These are phyloP conservation scores for Alternaria triticimaculans DNA, from an alignment of 2,329 filamentous ascomycete species.

Conservation along the genomic window DNA sequence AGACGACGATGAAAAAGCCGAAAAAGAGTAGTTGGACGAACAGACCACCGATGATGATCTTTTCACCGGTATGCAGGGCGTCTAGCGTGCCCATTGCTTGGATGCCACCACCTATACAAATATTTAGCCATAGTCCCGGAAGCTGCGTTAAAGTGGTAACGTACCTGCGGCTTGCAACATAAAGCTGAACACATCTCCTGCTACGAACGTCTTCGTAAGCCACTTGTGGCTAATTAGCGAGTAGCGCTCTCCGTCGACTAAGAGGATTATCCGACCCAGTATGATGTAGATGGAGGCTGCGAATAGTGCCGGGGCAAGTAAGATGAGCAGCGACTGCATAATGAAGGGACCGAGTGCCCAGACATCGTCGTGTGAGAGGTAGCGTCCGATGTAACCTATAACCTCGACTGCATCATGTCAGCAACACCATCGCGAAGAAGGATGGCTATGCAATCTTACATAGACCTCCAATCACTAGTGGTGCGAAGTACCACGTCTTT, in stretches of 20 bases:
- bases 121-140: constrained; percentile 25
- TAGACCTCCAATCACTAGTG: constrained; percentile 57
- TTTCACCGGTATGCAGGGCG: constrained; percentile 18
- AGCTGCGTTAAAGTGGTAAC: constrained; percentile 23
- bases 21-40: constrained; percentile 58
- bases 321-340: constrained; percentile 52
- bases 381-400: constrained; percentile 59
- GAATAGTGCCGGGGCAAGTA: constrained; percentile 56
- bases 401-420: constrained; percentile 52
- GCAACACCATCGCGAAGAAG: background rate
- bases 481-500: constrained; percentile 59
- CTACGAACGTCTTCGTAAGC: constrained; percentile 56
- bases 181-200: constrained; percentile 56
- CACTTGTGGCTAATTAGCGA: constrained; percentile 49
- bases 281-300: constrained; percentile 59
- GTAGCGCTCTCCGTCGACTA: constrained; percentile 48
- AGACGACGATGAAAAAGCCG: constrained; percentile 53
- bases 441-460: constrained; percentile 46
- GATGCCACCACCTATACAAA: constrained; percentile 22
- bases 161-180: constrained; percentile 46
- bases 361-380: constrained; percentile 44
- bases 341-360: constrained; percentile 52
- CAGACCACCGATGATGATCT: constrained; percentile 40
- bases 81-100: constrained; percentile 15
- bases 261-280: constrained; percentile 54